Percentiles rank a stretch among this genome's conserved stretches.
phyloP scores from a whole-genome alignment of 164 flowering plant genomes.

The Vitis vinifera region DNA sequence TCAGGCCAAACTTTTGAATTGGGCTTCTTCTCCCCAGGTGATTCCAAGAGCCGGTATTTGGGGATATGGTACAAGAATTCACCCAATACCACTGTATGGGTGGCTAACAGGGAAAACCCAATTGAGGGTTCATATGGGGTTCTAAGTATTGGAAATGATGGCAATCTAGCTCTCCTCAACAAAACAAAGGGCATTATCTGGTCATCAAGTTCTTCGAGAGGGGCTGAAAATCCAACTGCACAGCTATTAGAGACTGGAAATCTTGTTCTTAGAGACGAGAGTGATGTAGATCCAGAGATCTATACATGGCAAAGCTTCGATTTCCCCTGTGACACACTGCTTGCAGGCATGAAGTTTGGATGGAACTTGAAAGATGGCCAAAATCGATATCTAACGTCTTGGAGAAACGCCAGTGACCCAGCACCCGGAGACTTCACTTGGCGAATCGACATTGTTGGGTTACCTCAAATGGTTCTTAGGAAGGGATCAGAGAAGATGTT shows the following conservation, averaged over 20 bases:
- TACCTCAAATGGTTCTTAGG: constrained; percentile 4
- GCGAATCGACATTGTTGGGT: constrained; percentile 7
- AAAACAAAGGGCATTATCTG: constrained; percentile 1
- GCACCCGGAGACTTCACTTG: constrained; percentile 21
- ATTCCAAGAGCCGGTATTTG: constrained; percentile 5
- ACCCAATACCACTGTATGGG: constrained; percentile 19
- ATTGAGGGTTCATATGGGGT: constrained; percentile 8
- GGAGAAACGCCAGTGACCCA: constrained; percentile 32
- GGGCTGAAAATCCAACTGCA: background rate
- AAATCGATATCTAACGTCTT: constrained; percentile 21
- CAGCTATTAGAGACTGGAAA: constrained; percentile 22
- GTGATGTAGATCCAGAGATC: background rate
- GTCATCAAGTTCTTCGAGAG: constrained; percentile 8
- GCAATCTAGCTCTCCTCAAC: background rate
- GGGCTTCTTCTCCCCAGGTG: constrained; percentile 26
- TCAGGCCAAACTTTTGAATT: constrained; percentile 4
- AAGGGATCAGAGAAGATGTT: background rate
- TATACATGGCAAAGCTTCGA: constrained; percentile 29
- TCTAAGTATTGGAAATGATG: background rate
- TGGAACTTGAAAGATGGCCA: constrained; percentile 2
- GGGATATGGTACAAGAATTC: constrained; percentile 27
- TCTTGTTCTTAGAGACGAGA: constrained; percentile 12
- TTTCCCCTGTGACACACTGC: constrained; percentile 16
- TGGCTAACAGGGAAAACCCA: constrained; percentile 23
- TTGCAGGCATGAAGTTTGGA: constrained; percentile 29